Percentiles rank a stretch among this genome's conserved stretches.
phyloP scores from a whole-genome alignment of 192 early-diverging fungal genomes.

The Geranomyces michiganensis region DNA sequence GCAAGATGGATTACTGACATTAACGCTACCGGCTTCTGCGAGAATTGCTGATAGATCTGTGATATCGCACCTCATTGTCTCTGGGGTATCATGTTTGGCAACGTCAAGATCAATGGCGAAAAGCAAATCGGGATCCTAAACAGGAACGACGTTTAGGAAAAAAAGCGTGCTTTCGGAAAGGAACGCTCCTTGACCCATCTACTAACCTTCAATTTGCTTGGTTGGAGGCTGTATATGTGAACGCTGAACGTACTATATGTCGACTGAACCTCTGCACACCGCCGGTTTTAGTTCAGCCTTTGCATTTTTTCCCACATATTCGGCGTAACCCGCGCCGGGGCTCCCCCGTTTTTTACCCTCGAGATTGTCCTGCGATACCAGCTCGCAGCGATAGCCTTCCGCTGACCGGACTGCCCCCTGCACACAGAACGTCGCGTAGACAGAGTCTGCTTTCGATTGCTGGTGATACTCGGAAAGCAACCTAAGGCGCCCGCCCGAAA shows the following conservation, averaged over 20 bases:
- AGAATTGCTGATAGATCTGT: not conserved
- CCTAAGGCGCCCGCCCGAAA: no score
- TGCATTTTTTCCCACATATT: not conserved
- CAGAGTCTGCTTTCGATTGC: not conserved
- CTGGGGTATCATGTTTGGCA: slow-evolving; percentile 23
- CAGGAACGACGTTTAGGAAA: no score
- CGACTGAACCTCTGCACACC: slow-evolving; percentile 19
- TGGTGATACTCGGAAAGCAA: slow-evolving; percentile 26
- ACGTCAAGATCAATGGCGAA: slow-evolving; percentile 27
- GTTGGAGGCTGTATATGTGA: slow-evolving; percentile 31
- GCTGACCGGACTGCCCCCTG: slow-evolving; percentile 8
- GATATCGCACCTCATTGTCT: slow-evolving; percentile 15
- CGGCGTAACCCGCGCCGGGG: not conserved
- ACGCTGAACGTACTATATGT: slow-evolving; percentile 16
- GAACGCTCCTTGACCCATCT: not conserved
- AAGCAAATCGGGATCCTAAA: slow-evolving; percentile 16
- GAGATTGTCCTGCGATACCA: slow-evolving; percentile 15
- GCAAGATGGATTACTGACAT: not conserved
- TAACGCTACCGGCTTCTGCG: not conserved
- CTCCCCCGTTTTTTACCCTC: slow-evolving; percentile 1
- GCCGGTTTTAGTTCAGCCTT: no score
- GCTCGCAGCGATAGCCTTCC: not conserved
- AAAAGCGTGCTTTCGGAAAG: no score
- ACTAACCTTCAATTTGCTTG: slow-evolving; percentile 17
- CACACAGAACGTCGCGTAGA: slow-evolving; percentile 25